Percentiles rank a stretch among this genome's conserved stretches.
Evolutionary conservation across 106 monocot species (phyloP).

Genomic region (Dactylorhiza incarnata): DNA sequence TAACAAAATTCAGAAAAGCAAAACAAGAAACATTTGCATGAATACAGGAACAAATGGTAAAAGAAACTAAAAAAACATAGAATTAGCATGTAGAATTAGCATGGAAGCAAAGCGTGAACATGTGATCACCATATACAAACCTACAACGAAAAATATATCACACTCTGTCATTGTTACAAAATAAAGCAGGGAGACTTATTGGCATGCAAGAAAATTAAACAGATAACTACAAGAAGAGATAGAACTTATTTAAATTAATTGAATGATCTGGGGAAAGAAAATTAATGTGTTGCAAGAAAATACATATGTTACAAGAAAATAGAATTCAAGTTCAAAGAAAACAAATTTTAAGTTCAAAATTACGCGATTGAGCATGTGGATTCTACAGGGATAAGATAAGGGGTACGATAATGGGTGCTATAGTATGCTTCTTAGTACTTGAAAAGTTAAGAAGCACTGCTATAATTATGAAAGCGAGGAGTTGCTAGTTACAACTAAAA

Average conservation of each 20-base stretch:
- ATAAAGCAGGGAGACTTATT: neutral
- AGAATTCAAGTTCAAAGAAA: too few relatives aligned
- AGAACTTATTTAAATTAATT: neutral
- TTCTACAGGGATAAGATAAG: neutral
- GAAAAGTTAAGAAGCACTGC: neutral
- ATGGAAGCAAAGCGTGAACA: neutral
- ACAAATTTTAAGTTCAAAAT: too few relatives aligned
- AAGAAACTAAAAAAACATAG: constrained; percentile 6
- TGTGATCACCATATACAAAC: neutral
- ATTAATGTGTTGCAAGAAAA: neutral
- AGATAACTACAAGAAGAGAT: too few relatives aligned
- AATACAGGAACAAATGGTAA: neutral
- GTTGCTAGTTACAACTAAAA: neutral
- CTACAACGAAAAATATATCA: neutral
- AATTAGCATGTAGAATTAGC: neutral
- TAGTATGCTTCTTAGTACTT: neutral
- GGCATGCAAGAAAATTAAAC: too few relatives aligned
- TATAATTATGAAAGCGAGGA: neutral
- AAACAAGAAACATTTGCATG: neutral
- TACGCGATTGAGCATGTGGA: too few relatives aligned
- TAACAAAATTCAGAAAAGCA: neutral
- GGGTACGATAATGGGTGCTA: neutral
- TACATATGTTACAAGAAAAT: neutral
- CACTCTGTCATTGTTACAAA: neutral
- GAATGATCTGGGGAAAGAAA: neutral